Evolutionary conservation across 2,329 filamentous ascomycete genomes (phyloP).

Genomic region (Neonectria sp.): DNA sequence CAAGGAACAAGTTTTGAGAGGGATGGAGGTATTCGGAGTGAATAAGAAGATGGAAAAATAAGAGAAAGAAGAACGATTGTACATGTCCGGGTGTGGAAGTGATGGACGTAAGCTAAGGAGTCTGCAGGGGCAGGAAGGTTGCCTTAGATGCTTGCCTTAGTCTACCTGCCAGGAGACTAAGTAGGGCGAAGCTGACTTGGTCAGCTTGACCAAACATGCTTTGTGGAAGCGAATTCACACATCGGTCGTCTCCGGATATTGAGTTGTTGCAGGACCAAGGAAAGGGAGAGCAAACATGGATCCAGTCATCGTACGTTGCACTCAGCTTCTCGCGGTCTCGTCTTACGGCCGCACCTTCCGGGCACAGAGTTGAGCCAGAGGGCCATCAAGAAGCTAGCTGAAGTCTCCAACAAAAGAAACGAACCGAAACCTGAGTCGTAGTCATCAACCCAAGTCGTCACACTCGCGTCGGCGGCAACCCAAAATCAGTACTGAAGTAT

Average conservation of each 20-base stretch:
- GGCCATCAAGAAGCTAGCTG: neutral
- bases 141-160: neutral
- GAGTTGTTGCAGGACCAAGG: neutral
- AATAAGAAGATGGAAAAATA: neutral
- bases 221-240: neutral
- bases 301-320: slow-evolving; percentile 21
- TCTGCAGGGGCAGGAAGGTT: neutral
- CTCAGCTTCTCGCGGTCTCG: slow-evolving; percentile 15
- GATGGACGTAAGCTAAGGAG: neutral
- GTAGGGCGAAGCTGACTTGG: too few relatives aligned
- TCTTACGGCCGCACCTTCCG: neutral
- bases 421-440: slow-evolving; percentile 1
- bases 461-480: slow-evolving; percentile 12
- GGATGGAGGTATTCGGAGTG: slow-evolving; percentile 1
- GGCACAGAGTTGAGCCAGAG: neutral
- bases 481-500: slow-evolving; percentile 1
- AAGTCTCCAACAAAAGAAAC: neutral
- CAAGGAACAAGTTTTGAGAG: neutral
- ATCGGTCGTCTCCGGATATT: slow-evolving; percentile 13
- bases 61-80: slow-evolving; percentile 2
- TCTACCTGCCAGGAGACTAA: neutral
- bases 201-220: neutral
- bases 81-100: neutral
- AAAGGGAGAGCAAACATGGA: neutral
- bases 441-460: neutral